Evolutionary conservation across 129 eudicot species (phyloP).

Genomic region (sunflower (Helianthus annuus)): DNA sequence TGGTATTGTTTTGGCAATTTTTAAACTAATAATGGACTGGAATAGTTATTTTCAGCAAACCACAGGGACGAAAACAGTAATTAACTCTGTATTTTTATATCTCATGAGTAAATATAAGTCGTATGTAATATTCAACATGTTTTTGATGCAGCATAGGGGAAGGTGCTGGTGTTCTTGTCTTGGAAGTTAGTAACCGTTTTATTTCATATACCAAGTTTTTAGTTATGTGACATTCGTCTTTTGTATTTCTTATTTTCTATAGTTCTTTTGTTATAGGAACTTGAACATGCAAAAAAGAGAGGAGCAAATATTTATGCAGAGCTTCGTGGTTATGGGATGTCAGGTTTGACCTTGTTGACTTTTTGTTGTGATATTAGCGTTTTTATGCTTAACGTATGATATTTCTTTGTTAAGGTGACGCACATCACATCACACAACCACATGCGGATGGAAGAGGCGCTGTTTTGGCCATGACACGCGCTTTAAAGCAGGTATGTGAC

Average conservation of each 20-base stretch:
- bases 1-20: too few relatives aligned
- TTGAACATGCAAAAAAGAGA: constrained; percentile 85
- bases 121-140: not conserved
- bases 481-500: constrained; percentile 72
- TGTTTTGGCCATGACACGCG: constrained; percentile 76
- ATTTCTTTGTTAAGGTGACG: constrained; percentile 68
- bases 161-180: constrained; percentile 87
- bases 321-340: constrained; percentile 94
- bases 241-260: not conserved
- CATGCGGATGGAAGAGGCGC: constrained; percentile 94
- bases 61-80: too few relatives aligned
- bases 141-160: constrained; percentile 80
- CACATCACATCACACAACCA: constrained; percentile 95
- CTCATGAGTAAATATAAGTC: not conserved
- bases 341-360: constrained; percentile 54
- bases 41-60: too few relatives aligned
- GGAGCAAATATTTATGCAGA: constrained; percentile 90
- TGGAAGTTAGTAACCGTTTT: constrained; percentile 70
- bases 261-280: constrained; percentile 48
- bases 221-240: not conserved
- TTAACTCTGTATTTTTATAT: not conserved
- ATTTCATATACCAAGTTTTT: not conserved
- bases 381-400: constrained; percentile 10
- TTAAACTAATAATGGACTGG: too few relatives aligned
- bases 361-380: not conserved